Evolutionary conservation across 495 filamentous ascomycete genomes (phyloP).

Genomic region (Podospora pseudopauciseta): DNA sequence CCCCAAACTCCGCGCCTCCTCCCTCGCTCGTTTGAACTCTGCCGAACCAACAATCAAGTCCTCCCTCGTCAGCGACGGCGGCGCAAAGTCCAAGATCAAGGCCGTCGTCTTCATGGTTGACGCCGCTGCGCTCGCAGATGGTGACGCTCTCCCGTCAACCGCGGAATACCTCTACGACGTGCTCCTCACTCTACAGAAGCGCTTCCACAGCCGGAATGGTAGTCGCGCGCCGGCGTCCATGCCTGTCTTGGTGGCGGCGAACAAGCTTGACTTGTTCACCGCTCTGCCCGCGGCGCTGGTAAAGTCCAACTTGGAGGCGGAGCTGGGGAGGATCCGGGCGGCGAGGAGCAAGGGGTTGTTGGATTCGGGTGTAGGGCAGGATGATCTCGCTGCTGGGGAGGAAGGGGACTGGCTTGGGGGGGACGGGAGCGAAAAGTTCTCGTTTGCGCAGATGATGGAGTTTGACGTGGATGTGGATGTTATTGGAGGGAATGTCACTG

Average conservation of each 20-base stretch:
- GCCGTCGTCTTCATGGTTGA: conserved; percentile 89
- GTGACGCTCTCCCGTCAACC: conserved; percentile 36
- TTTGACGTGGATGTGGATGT: conserved; percentile 77
- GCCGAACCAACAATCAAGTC: conserved; percentile 54
- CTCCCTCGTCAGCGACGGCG: conserved; percentile 45
- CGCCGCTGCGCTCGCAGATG: conserved; percentile 64
- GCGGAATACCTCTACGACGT: conserved; percentile 76
- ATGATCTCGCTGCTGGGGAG: conserved; percentile 41
- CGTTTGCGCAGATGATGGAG: conserved; percentile 76
- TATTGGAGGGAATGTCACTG: conserved; percentile 70
- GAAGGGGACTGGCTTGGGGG: conserved; percentile 80
- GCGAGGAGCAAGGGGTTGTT: conserved; percentile 76
- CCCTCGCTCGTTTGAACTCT: conserved; percentile 52
- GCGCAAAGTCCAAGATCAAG: conserved; percentile 49
- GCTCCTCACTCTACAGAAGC: conserved; percentile 74
- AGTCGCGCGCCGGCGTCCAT: conserved; percentile 59
- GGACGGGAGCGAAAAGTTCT: conserved; percentile 70
- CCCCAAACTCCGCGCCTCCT: conserved; percentile 73
- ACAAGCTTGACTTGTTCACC: conserved; percentile 94
- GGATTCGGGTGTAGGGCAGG: conserved; percentile 64
- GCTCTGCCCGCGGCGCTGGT: conserved; percentile 80
- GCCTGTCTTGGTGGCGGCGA: conserved; percentile 79
- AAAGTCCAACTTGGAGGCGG: conserved; percentile 68
- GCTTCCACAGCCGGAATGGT: conserved; percentile 52
- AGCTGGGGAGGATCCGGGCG: conserved; percentile 74